Evolutionary conservation across 208 protist species (phyloP).

Genomic region (Leishmania braziliensis): DNA sequence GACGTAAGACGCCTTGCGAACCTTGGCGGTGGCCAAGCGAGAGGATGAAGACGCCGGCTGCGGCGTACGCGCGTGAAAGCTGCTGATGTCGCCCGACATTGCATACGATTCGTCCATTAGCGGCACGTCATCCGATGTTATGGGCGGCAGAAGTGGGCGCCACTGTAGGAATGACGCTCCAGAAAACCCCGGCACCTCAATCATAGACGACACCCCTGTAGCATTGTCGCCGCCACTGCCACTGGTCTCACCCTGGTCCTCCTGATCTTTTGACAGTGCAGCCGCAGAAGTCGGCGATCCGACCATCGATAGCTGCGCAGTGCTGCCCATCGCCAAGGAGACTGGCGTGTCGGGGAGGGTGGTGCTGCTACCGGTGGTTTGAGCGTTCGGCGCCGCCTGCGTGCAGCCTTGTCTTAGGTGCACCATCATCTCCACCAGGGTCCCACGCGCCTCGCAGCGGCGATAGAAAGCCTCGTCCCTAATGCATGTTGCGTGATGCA

Average conservation of each 20-base stretch:
- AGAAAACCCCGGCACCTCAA: slow-evolving; percentile 25
- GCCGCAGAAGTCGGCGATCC: not conserved
- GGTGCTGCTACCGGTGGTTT: not conserved
- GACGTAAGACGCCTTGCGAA: slow-evolving; percentile 36
- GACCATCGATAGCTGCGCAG: not conserved
- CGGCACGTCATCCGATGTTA: slow-evolving; percentile 25
- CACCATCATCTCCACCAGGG: slow-evolving; percentile 40
- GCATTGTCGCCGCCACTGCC: not conserved
- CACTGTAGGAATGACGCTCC: slow-evolving; percentile 29
- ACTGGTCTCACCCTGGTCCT: not conserved
- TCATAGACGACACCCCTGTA: slow-evolving; percentile 5
- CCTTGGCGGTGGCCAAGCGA: not conserved
- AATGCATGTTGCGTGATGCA: slow-evolving; percentile 52
- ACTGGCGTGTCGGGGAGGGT: not conserved
- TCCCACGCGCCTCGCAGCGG: slow-evolving; percentile 37
- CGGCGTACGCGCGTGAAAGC: not conserved
- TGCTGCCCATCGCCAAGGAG: slow-evolving; percentile 1
- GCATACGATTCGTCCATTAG: slow-evolving; percentile 30
- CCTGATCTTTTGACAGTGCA: not conserved
- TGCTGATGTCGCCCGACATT: slow-evolving; percentile 5
- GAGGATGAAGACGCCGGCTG: not conserved
- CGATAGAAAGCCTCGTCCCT: slow-evolving; percentile 41
- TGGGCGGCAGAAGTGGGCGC: slow-evolving; percentile 29
- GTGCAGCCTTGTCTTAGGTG: slow-evolving; percentile 44
- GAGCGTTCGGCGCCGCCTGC: not conserved